These are phyloP conservation scores for Ganoderma multipileum DNA, from an alignment of 1,284 basidiomycete genomes.

Conservation along the genomic window DNA sequence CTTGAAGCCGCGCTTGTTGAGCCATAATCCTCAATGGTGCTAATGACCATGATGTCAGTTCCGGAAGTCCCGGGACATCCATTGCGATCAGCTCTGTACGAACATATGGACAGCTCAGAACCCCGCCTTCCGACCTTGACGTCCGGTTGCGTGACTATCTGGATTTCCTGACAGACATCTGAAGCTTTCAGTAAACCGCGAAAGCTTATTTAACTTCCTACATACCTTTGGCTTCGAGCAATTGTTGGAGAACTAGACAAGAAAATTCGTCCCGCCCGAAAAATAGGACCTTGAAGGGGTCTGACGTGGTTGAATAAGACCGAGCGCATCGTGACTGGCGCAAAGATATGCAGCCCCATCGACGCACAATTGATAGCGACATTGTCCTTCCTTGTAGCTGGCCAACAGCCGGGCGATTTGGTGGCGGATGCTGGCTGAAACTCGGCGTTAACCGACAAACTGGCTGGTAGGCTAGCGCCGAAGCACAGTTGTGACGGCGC, in stretches of 20 bases:
- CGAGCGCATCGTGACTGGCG: background rate
- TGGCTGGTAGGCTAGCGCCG: too few species aligned
- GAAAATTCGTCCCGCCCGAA: slow-evolving; percentile 81
- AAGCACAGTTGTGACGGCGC: background rate
- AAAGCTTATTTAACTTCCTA: background rate
- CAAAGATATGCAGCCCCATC: background rate
- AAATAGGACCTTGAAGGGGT: slow-evolving; percentile 63
- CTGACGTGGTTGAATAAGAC: slow-evolving; percentile 11
- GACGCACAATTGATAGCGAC: background rate
- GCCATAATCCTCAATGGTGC: slow-evolving; percentile 67
- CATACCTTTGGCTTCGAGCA: slow-evolving; percentile 58
- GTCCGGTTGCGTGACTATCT: slow-evolving; percentile 70
- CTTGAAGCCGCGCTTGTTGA: slow-evolving; percentile 53
- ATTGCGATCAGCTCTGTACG: slow-evolving; percentile 29
- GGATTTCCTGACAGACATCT: slow-evolving; percentile 70
- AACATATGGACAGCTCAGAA: slow-evolving; percentile 58
- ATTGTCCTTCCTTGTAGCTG: background rate
- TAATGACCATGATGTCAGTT: slow-evolving; percentile 33
- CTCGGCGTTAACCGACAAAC: too few species aligned
- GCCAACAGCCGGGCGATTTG: background rate
- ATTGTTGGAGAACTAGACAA: slow-evolving; percentile 59
- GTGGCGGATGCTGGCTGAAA: background rate
- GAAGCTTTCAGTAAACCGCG: slow-evolving; percentile 4
- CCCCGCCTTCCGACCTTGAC: slow-evolving; percentile 57
- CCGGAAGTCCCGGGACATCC: background rate